Evolutionary conservation across 73 alveolate genomes (phyloP).

Genomic region (Paramecium primaurelia): DNA sequence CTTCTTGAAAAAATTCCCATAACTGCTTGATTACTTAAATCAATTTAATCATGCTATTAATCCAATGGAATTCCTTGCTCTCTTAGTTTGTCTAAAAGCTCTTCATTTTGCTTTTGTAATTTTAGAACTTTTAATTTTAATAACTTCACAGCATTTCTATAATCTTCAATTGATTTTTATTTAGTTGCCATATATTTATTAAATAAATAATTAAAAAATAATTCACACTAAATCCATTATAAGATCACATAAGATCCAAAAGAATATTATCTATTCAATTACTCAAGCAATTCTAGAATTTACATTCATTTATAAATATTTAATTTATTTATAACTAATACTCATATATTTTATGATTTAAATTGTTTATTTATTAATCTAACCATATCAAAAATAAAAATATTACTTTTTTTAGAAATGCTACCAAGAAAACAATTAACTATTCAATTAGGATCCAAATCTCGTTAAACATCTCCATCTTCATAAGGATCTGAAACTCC

Average conservation of each 20-base stretch:
- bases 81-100: background rate
- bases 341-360: too few relatives aligned
- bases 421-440: background rate
- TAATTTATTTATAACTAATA: too few relatives aligned
- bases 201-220: background rate
- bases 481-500: background rate
- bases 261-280: background rate
- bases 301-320: background rate
- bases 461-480: background rate
- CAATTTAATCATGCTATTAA: background rate
- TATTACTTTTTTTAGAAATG: background rate
- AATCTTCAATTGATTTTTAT: conserved; percentile 21
- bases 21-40: conserved; percentile 8
- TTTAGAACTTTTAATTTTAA: conserved; percentile 8
- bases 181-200: conserved; percentile 23
- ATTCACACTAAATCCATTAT: background rate
- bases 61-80: conserved; percentile 6
- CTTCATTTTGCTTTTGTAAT: background rate
- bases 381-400: background rate
- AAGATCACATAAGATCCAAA: background rate
- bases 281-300: background rate
- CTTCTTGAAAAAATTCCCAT: conserved; percentile 34
- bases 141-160: conserved; percentile 35
- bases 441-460: background rate
- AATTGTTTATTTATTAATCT: background rate